Conservation (phyloP, 768 basidiomycete genomes). For the Lactarius evosmus region DNA sequence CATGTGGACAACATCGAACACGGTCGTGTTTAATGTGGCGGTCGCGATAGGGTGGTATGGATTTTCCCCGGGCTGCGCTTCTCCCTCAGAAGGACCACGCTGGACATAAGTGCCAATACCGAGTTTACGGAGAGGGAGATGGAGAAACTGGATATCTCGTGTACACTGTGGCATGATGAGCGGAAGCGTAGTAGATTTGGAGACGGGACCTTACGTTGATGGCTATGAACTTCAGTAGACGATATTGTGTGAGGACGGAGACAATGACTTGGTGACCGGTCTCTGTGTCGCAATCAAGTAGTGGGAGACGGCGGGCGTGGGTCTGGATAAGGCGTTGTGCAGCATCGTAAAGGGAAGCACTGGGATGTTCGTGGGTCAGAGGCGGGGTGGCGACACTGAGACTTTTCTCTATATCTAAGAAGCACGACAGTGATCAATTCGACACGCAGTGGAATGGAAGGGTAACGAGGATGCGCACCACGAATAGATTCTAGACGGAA, state of each 20-base stretch:
- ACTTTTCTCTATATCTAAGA: constrained; percentile 85
- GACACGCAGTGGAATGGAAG: constrained; percentile 8
- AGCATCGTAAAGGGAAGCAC: constrained; percentile 84
- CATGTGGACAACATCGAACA: constrained; percentile 98
- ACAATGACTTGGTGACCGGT: constrained; percentile 96
- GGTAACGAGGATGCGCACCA: constrained; percentile 49
- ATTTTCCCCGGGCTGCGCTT: constrained; percentile 52
- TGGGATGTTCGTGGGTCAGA: constrained; percentile 83
- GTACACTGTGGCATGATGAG: constrained; percentile 57
- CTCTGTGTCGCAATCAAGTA: constrained; percentile 90
- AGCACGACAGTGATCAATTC: not conserved
- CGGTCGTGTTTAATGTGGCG: constrained; percentile 84
- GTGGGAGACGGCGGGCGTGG: constrained; percentile 89
- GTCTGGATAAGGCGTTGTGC: constrained; percentile 89
- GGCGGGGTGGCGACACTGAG: constrained; percentile 92
- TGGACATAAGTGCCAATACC: constrained; percentile 91
- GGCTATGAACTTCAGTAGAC: constrained; percentile 96
- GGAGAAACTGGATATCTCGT: constrained; percentile 77
- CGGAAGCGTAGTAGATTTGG: constrained; percentile 4
- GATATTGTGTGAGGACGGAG: constrained; percentile 94
- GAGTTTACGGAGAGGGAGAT: constrained; percentile 76
- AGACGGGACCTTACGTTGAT: constrained; percentile 71
- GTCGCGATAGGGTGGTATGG: constrained; percentile 91
- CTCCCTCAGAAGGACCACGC: constrained; percentile 44
- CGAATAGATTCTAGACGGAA: constrained; percentile 85